A percentile compares a stretch with the other conserved stretches of the same genome.
These are phyloP conservation scores for Penicillium italicum DNA, from an alignment of 2,329 filamentous ascomycete species.

Conservation along the genomic window DNA sequence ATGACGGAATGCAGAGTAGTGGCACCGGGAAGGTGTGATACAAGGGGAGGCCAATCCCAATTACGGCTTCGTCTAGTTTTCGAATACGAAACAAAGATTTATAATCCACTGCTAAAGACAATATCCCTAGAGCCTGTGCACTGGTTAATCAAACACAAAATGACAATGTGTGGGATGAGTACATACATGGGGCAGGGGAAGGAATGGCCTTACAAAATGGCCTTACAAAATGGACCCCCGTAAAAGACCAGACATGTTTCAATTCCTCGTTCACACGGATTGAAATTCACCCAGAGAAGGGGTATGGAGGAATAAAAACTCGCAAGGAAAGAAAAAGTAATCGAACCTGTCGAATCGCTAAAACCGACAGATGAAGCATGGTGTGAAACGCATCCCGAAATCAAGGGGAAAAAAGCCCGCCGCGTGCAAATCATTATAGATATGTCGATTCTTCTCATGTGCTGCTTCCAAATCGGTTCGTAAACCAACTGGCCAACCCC, in stretches of 20 bases:
- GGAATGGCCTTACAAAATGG: no score
- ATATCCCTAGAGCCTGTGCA: neutral
- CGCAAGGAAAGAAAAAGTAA: neutral
- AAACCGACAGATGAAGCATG: neutral
- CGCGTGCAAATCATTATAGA: constrained; percentile 6
- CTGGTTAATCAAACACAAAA: neutral
- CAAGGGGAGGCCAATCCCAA: neutral
- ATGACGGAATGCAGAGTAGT: neutral
- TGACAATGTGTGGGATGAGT: neutral
- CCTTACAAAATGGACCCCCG: no score
- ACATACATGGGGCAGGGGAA: neutral
- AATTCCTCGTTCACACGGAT: neutral
- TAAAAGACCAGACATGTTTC: neutral
- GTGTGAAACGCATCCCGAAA: neutral
- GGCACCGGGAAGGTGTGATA: neutral
- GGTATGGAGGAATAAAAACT: neutral
- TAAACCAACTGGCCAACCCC: constrained; percentile 29
- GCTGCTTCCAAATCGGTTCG: constrained; percentile 20
- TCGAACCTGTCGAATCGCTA: neutral
- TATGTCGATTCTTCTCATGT: neutral
- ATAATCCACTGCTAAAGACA: neutral
- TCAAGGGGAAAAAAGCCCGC: neutral
- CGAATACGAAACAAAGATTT: neutral
- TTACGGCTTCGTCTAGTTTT: neutral
- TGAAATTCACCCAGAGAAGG: neutral